phyloP scores from a whole-genome alignment of 768 basidiomycete species.

The Naganishia kalamii region DNA sequence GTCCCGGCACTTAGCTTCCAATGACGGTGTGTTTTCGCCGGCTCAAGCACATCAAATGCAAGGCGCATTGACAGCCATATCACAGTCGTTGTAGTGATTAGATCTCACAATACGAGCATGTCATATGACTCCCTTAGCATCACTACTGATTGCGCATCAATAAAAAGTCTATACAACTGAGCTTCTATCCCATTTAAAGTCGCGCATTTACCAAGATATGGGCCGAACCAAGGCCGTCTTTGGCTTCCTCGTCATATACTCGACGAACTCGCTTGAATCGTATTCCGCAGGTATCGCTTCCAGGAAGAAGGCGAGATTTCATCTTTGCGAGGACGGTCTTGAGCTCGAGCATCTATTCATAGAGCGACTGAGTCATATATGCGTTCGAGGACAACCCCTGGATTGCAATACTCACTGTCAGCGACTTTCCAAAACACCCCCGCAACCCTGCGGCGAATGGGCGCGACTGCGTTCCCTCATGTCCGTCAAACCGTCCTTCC shows the following conservation, averaged over 20 bases:
- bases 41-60: too few species aligned
- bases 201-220: slow-evolving; percentile 3
- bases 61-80: too few species aligned
- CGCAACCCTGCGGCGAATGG: slow-evolving; percentile 38
- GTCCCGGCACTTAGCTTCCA: too few species aligned
- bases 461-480: slow-evolving; percentile 31
- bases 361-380: background rate
- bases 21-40: too few species aligned
- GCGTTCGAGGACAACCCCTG: too few species aligned
- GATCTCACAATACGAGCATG: too few species aligned
- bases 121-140: too few species aligned
- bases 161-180: too few species aligned
- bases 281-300: slow-evolving; percentile 26
- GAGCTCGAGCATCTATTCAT: slow-evolving; percentile 39
- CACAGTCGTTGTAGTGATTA: too few species aligned
- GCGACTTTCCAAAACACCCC: slow-evolving; percentile 38
- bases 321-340: slow-evolving; percentile 35
- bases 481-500: slow-evolving; percentile 27
- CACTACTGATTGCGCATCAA: too few species aligned
- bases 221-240: slow-evolving; percentile 7
- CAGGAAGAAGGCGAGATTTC: slow-evolving; percentile 39
- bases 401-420: slow-evolving; percentile 31
- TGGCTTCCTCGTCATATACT: slow-evolving; percentile 6
- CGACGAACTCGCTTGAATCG: background rate
- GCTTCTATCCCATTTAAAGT: too few species aligned